Percentiles rank a stretch among this genome's conserved stretches.
Evolutionary conservation across 768 basidiomycete species (phyloP).

Genomic region (Gloeopeniophorella convolvens): DNA sequence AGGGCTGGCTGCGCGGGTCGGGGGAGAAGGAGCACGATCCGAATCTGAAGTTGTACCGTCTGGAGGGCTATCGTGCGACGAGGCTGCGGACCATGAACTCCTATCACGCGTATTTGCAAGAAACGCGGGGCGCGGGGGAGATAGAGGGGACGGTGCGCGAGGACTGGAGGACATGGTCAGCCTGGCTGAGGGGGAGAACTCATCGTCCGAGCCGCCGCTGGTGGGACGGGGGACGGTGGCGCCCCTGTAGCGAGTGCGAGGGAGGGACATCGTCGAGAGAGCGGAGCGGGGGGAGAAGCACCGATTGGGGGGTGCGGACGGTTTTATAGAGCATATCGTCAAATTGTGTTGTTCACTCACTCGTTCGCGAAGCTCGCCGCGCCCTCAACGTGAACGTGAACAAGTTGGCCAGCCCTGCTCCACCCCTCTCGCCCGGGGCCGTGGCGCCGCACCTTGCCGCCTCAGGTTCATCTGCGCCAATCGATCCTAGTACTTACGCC

Average conservation of each 20-base stretch:
- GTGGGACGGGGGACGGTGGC: conserved; percentile 6
- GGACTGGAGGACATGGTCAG: conserved; percentile 15
- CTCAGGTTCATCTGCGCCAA: too few species aligned
- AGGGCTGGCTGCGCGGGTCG: conserved; percentile 22
- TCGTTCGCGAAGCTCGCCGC: too few species aligned
- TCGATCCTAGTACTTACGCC: too few species aligned
- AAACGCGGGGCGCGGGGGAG: conserved; percentile 20
- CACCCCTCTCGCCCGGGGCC: too few species aligned
- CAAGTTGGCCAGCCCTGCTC: too few species aligned
- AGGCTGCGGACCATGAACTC: conserved; percentile 17
- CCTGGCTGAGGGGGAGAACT: conserved; percentile 15
- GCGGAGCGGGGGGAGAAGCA: not conserved
- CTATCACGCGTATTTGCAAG: conserved; percentile 6
- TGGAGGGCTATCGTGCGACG: conserved; percentile 22
- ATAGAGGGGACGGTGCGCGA: conserved; percentile 14
- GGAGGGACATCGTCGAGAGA: conserved; percentile 19
- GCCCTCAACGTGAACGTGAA: too few species aligned
- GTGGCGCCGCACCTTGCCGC: too few species aligned
- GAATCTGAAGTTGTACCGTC: conserved; percentile 24
- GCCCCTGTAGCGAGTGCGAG: conserved; percentile 20
- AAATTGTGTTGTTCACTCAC: not conserved
- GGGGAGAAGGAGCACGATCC: conserved; percentile 24
- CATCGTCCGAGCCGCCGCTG: conserved; percentile 22
- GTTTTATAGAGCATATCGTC: too few species aligned
- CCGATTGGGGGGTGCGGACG: not conserved